Percentiles rank a stretch among this genome's conserved stretches.
phyloP scores from a whole-genome alignment of 2,329 filamentous ascomycete genomes.

The Tolypocladium endophyticum region DNA sequence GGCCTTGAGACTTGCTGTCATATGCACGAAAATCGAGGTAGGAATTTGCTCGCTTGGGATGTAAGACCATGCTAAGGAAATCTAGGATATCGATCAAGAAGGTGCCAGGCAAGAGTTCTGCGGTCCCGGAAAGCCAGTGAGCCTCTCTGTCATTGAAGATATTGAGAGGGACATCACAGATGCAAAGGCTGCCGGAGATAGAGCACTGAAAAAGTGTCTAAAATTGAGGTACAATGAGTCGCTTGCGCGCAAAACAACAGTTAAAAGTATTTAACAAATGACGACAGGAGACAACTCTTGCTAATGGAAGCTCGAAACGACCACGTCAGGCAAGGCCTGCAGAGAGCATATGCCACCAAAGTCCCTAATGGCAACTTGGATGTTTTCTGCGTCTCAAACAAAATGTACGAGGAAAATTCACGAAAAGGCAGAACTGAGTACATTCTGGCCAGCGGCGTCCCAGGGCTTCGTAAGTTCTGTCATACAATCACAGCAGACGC shows the following conservation, averaged over 20 bases:
- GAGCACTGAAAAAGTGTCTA: constrained; percentile 10
- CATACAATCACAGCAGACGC: constrained; percentile 20
- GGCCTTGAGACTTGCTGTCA: constrained; percentile 17
- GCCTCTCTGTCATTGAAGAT: constrained; percentile 6
- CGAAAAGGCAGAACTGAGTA: constrained; percentile 15
- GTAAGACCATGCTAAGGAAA: not conserved
- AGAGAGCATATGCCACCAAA: constrained; percentile 13
- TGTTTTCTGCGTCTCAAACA: constrained; percentile 25
- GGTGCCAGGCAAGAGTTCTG: constrained; percentile 15
- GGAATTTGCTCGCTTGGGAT: not conserved
- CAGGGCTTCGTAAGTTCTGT: constrained; percentile 21
- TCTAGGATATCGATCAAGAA: constrained; percentile 17
- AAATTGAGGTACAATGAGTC: constrained; percentile 10
- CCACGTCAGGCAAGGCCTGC: constrained; percentile 17
- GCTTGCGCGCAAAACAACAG: no score
- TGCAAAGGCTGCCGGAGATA: constrained; percentile 12
- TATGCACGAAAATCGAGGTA: constrained; percentile 22
- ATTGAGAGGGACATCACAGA: constrained; percentile 16
- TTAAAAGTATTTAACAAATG: not conserved
- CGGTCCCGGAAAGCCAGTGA: constrained; percentile 12
- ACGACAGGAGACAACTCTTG: constrained; percentile 13
- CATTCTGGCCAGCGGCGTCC: constrained; percentile 18
- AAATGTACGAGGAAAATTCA: constrained; percentile 19
- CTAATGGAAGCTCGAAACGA: constrained; percentile 18
- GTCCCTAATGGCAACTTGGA: constrained; percentile 11